Evolutionary conservation across 257 asterid genomes (phyloP), one percentile per base, ranked within the genome.

Genomic region (Scutellaria barbata): DNA sequence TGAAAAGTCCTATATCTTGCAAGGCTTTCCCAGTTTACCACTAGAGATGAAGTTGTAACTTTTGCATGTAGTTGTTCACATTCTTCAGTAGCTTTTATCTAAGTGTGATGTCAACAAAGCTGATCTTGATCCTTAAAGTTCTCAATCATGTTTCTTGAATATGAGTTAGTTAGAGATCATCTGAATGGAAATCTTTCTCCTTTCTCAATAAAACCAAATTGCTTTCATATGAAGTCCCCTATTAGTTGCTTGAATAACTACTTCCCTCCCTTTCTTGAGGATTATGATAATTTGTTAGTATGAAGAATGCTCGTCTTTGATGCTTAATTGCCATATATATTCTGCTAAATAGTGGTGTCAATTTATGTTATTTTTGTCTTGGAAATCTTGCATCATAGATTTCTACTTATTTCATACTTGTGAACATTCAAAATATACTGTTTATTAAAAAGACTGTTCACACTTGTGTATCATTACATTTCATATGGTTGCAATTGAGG

Each of bases 401-500:
- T 67, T 47, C 20, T 0, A 10, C 37, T 4, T 18, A 16, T 50
- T 4, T 18, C 51, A 35, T 17, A 37, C 52, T 11, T 37, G 45
- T 45, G 11, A 8, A 50, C 20, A 30, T 30, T 30, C 35, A 30
- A 30, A 30, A 30, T 30, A 30, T 1, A 22, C 25, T 1, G 25
- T 22, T 22, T 22, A 22, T 22, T 22, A 22, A 1, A 22, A 30
- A 30, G 35, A 30, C 35, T 30, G 35, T 30, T 30, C 5, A 30
- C 3, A 30, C 35, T 30, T 30, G 5, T 30, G 35, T 2, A 30
- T 20, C 25, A 62, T 69, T 69, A 45, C 14, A 6, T 66, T 50
- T 51, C 37, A 6, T 52, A 13, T 39, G 40, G 33, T 60, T 50
- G 12, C 48, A 66, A 40, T 37, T 70, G 62, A 43, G 33, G 56